Evolutionary conservation across 1,284 basidiomycete species (phyloP), one percentile per base, ranked within the genome.

Genomic region (Puccinia hordei): DNA sequence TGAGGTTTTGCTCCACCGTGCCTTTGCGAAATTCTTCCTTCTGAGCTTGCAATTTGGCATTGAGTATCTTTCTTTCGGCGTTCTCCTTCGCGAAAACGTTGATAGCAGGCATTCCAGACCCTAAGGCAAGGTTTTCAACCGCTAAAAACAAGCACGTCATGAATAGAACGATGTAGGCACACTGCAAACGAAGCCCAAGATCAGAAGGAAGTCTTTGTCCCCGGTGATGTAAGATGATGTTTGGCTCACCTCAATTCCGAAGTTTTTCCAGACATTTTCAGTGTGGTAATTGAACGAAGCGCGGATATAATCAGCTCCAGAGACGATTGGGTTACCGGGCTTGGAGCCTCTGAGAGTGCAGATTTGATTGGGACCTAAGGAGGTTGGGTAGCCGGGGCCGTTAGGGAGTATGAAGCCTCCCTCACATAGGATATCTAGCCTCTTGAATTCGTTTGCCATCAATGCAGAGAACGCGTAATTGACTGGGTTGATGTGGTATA

Each of bases 361-460:
- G 10, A 87, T 85, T 24, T 83, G 83, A 66, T 86, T 82, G 9
- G 81, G 80, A 0, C 84, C 84, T 0, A 83, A 77, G 3, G 84
- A 82, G 53, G 83, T 81, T 12, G 83, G 83, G 81, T 88, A 88
- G 0, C 72, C 83, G 2, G 85, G 83, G 0, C 86, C 86, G 59
- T 84, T 85, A 0, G 87, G 86, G 0, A 88, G 84, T 66, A 86
- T 86, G 4, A 65, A 63, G 0, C 84, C 19, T 15, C 74, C 74
- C 38, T 35, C 49, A 49, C 74, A 76, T 17, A 38, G 12, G n/a
- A 80, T 49, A 2, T 80, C 49, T 19, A 92, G 89, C 10, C 92
- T 89, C 87, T 89, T 90, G 86, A 94, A 94, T 84, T 94, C 92
- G 84, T 94, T 94, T 85, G 92, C 90, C 89, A 94, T 91, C 73